Evolutionary conservation across 768 basidiomycete species (phyloP).

Genomic region (Trametes cubensis): DNA sequence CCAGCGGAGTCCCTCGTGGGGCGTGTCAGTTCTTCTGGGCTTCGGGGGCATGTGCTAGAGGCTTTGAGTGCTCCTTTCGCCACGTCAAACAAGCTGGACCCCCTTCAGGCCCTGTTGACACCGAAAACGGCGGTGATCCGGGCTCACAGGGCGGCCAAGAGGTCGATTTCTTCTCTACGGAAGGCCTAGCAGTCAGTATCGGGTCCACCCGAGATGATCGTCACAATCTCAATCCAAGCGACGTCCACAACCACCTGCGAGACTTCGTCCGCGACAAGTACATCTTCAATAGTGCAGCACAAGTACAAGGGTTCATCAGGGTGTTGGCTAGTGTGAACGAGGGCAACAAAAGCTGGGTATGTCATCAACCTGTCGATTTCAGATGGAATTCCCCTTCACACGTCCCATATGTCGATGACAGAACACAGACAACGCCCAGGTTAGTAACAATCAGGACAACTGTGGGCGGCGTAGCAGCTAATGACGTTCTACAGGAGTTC

Average conservation of each 20-base stretch:
- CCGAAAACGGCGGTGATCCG: not conserved
- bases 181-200: conserved; percentile 4
- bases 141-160: not conserved
- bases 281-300: conserved; percentile 42
- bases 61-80: conserved; percentile 33
- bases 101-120: not conserved
- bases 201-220: conserved; percentile 13
- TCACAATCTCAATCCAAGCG: conserved; percentile 42
- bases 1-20: conserved; percentile 25
- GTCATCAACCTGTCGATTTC: not conserved
- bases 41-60: conserved; percentile 29
- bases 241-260: conserved; percentile 49
- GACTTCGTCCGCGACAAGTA: conserved; percentile 47
- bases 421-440: conserved; percentile 53
- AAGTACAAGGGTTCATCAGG: conserved; percentile 49
- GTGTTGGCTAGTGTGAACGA: conserved; percentile 20
- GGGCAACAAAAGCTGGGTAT: conserved; percentile 26
- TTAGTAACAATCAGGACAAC: conserved; percentile 29
- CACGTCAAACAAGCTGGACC: conserved; percentile 22
- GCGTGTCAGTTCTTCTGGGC: conserved; percentile 35
- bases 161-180: conserved; percentile 14
- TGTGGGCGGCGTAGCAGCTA: conserved; percentile 8
- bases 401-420: conserved; percentile 19
- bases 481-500: conserved; percentile 37
- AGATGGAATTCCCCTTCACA: not conserved